These are phyloP conservation scores for Hansenula sp. DNA, from an alignment of 1,139 yeast genomes.

Conservation along the genomic window DNA sequence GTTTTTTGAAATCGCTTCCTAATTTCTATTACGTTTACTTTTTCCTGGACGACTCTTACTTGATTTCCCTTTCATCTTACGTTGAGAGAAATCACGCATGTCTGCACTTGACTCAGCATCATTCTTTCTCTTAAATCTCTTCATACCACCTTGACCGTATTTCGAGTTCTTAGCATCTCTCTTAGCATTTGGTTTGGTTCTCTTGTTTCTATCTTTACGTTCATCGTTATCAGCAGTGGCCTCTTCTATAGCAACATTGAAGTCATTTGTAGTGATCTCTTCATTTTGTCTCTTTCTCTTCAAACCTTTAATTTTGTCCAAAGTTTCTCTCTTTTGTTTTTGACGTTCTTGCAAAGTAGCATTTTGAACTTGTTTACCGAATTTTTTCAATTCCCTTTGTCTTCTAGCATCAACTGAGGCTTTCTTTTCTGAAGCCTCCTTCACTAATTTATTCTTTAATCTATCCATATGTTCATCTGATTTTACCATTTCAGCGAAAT, in stretches of 20 bases:
- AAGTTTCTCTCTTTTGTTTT: slow-evolving; percentile 86
- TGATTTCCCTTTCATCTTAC: slow-evolving; percentile 50
- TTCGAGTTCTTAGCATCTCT: slow-evolving; percentile 67
- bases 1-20: neutral
- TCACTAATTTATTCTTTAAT: slow-evolving; percentile 73
- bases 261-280: slow-evolving; percentile 56
- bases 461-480: slow-evolving; percentile 98
- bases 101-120: slow-evolving; percentile 75
- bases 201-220: slow-evolving; percentile 30
- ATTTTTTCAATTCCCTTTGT: slow-evolving; percentile 93
- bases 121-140: slow-evolving; percentile 68
- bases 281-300: slow-evolving; percentile 82
- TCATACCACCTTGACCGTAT: slow-evolving; percentile 72
- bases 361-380: slow-evolving; percentile 95
- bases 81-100: slow-evolving; percentile 56
- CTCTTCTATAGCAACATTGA: slow-evolving; percentile 85
- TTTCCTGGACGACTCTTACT: slow-evolving; percentile 70
- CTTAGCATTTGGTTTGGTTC: slow-evolving; percentile 58
- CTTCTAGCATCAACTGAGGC: slow-evolving; percentile 92
- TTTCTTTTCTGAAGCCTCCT: slow-evolving; percentile 86
- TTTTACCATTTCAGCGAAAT: slow-evolving; percentile 98
- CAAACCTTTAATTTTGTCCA: slow-evolving; percentile 84
- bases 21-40: slow-evolving; percentile 44
- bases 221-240: slow-evolving; percentile 38
- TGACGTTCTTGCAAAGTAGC: slow-evolving; percentile 94